A percentile compares a stretch with the other conserved stretches of the same genome.
Conservation (phyloP, 768 basidiomycete genomes). For the Kwoniella botswanensis region DNA sequence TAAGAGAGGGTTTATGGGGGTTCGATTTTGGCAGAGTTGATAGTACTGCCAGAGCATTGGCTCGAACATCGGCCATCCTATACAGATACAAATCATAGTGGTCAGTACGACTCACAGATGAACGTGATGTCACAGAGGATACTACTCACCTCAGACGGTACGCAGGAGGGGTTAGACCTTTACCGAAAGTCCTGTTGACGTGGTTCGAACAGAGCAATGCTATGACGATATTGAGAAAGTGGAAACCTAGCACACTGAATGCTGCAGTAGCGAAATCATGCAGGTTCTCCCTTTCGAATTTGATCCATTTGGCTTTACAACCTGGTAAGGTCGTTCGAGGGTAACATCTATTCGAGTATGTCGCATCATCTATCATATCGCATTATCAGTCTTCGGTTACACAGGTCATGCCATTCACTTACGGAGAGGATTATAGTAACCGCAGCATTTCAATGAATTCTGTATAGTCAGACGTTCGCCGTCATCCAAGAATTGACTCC, state of each 20-base stretch:
- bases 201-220: conserved; percentile 74
- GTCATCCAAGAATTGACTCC: conserved; percentile 69
- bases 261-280: conserved; percentile 63
- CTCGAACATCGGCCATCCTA: conserved; percentile 47
- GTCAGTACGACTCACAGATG: background rate
- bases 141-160: conserved; percentile 64
- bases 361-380: conserved; percentile 62
- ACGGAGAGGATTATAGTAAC: conserved; percentile 67
- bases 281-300: conserved; percentile 65
- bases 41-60: conserved; percentile 43
- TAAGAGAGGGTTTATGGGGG: background rate
- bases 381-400: background rate
- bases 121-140: background rate
- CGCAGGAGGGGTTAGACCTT: conserved; percentile 67
- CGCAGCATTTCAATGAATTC: conserved; percentile 67
- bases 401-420: conserved; percentile 26
- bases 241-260: conserved; percentile 67
- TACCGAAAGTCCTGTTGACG: conserved; percentile 67
- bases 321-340: conserved; percentile 69
- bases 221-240: conserved; percentile 67
- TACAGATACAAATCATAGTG: background rate
- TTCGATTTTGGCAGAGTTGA: conserved; percentile 21
- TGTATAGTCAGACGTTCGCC: conserved; percentile 67
- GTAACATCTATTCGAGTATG: conserved; percentile 68
- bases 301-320: conserved; percentile 68